A percentile compares a stretch with the other conserved stretches of the same genome.
phyloP scores from a whole-genome alignment of 306 rosid species.

The Rosa multiflora region DNA sequence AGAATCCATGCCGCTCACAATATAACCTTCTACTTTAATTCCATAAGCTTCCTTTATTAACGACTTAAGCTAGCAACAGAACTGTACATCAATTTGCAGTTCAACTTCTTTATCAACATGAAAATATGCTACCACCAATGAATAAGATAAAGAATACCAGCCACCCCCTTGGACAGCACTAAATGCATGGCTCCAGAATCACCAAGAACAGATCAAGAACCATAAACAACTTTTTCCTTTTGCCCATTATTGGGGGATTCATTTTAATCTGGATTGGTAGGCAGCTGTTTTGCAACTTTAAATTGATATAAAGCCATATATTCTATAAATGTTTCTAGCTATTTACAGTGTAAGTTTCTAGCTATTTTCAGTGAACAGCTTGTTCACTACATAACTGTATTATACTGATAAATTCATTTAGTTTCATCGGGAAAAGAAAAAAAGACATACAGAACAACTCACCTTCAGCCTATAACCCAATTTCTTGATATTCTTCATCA shows the following conservation, averaged over 20 bases:
- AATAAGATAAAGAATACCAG: conserved; percentile 7
- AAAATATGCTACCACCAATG: background rate
- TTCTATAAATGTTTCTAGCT: background rate
- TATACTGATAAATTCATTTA: background rate
- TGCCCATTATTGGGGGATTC: background rate
- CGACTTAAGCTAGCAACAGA: background rate
- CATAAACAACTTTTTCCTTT: background rate
- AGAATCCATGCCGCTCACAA: background rate
- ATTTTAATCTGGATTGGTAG: background rate
- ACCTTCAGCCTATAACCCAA: conserved; percentile 87
- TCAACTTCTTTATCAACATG: background rate
- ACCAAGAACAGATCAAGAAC: background rate
- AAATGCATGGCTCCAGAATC: background rate
- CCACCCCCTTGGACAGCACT: background rate
- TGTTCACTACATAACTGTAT: background rate
- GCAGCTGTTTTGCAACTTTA: background rate
- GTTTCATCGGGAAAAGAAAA: background rate
- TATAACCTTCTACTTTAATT: background rate
- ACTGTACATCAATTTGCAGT: conserved; percentile 2
- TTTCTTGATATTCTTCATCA: conserved; percentile 67
- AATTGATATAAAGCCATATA: background rate
- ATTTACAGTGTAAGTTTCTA: background rate
- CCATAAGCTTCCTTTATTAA: background rate
- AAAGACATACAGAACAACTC: conserved; percentile 31
- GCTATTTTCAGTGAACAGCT: background rate